phyloP scores from a whole-genome alignment of 2,329 filamentous ascomycete species.

The Tolypocladium tundrense region DNA sequence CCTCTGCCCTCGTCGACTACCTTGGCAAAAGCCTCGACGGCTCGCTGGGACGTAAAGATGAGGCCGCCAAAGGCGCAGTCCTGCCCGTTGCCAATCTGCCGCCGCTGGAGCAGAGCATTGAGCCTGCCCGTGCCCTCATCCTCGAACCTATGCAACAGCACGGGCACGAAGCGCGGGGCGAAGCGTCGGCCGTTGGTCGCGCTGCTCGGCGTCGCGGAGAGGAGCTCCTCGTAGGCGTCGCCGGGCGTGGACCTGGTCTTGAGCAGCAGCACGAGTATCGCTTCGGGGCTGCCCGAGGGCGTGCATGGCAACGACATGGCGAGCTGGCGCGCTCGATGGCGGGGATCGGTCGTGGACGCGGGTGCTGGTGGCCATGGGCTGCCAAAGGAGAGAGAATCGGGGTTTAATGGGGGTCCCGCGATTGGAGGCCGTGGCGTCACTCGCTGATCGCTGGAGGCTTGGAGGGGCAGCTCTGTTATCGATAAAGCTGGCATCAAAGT shows the following conservation, averaged over 20 bases:
- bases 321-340: neutral
- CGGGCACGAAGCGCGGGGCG: slow-evolving; percentile 62
- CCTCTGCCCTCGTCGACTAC: slow-evolving; percentile 46
- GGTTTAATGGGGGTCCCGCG: too few species aligned
- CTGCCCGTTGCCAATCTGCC: slow-evolving; percentile 25
- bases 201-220: slow-evolving; percentile 27
- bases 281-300: neutral
- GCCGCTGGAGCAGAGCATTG: slow-evolving; percentile 34
- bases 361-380: neutral
- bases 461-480: neutral
- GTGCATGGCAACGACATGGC: neutral
- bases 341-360: too few species aligned
- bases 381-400: neutral
- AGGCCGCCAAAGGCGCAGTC: slow-evolving; percentile 56
- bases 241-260: slow-evolving; percentile 66
- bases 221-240: slow-evolving; percentile 64
- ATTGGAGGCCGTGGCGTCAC: neutral
- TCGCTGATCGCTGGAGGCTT: neutral
- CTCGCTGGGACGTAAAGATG: slow-evolving; percentile 75
- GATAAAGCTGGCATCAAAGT: neutral
- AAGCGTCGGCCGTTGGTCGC: slow-evolving; percentile 31
- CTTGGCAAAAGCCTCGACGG: slow-evolving; percentile 65
- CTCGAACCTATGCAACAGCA: slow-evolving; percentile 61
- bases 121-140: slow-evolving; percentile 47
- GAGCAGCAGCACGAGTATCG: slow-evolving; percentile 53